Conservation (phyloP, 192 early-diverging fungal genomes). For the Radiomyces spectabilis region DNA sequence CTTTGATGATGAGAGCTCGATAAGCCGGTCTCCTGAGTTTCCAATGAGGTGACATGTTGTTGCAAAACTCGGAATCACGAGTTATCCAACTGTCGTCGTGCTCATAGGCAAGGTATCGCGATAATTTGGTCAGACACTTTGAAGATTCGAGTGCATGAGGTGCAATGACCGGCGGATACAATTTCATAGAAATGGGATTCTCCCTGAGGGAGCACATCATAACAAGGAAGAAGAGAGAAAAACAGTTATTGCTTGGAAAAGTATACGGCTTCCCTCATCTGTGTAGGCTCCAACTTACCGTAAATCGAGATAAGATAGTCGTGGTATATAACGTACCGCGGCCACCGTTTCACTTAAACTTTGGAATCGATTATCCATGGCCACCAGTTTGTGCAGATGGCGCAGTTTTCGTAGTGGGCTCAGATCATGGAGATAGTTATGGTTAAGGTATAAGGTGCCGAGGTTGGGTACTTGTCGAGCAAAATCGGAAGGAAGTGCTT, state of each 20-base stretch:
- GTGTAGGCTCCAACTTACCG: too few relatives aligned
- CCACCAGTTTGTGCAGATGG: conserved; percentile 30
- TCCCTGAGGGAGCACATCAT: background rate
- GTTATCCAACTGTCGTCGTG: conserved; percentile 6
- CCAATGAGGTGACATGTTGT: conserved; percentile 3
- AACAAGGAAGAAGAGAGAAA: too few relatives aligned
- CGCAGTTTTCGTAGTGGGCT: conserved; percentile 25
- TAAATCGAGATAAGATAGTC: conserved; percentile 12
- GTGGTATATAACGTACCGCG: conserved; percentile 1
- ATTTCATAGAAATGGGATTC: background rate
- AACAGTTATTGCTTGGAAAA: too few relatives aligned
- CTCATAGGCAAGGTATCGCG: background rate
- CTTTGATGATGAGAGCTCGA: conserved; percentile 9
- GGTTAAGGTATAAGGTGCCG: conserved; percentile 29
- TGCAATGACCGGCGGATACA: background rate
- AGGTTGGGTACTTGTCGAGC: conserved; percentile 32
- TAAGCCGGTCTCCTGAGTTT: background rate
- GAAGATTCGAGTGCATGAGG: too few relatives aligned
- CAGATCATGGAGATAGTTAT: conserved; percentile 31
- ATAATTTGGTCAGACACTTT: too few relatives aligned
- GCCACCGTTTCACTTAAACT: conserved; percentile 16
- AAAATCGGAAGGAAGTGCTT: conserved; percentile 32
- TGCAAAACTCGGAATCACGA: background rate
- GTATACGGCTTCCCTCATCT: too few relatives aligned
- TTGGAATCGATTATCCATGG: conserved; percentile 36